Percentiles rank a stretch among this genome's conserved stretches.
Evolutionary conservation across 1,284 basidiomycete genomes (phyloP).

Genomic region (Afroboletus lepidellus): DNA sequence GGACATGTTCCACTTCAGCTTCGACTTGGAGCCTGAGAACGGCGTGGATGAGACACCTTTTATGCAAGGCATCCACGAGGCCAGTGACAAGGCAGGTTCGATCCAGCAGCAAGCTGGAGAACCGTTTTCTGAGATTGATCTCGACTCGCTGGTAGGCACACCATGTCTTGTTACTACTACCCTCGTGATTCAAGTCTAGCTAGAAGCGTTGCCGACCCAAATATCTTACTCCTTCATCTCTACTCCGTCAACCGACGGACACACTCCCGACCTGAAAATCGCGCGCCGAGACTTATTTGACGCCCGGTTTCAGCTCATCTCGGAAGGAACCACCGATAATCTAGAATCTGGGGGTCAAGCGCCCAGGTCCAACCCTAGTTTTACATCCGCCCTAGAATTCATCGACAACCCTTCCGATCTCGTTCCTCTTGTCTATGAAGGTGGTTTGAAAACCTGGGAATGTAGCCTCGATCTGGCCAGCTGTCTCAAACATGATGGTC

Average conservation of each 20-base stretch:
- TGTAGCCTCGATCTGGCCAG: conserved; percentile 86
- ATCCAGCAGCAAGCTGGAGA: conserved; percentile 7
- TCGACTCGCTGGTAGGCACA: conserved; percentile 37
- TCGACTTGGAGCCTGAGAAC: conserved; percentile 54
- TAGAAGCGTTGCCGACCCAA: conserved; percentile 50
- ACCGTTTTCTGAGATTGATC: conserved; percentile 33
- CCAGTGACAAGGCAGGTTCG: conserved; percentile 4
- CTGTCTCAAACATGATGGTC: conserved; percentile 42
- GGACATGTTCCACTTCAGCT: conserved; percentile 54
- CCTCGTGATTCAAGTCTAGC: conserved; percentile 38
- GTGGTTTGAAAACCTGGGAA: conserved; percentile 98
- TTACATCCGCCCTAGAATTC: conserved; percentile 47
- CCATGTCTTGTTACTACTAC: not conserved
- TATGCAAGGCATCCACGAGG: not conserved
- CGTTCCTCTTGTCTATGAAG: conserved; percentile 91
- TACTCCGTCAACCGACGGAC: conserved; percentile 36
- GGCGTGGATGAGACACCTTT: conserved; percentile 36
- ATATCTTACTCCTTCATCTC: conserved; percentile 63
- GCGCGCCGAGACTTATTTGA: conserved; percentile 89
- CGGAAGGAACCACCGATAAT: conserved; percentile 40
- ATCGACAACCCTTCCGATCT: conserved; percentile 87
- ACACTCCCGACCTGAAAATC: conserved; percentile 40
- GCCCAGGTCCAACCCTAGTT: conserved; percentile 8
- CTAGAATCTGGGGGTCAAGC: conserved; percentile 19
- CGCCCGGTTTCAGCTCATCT: conserved; percentile 88